Evolutionary conservation across 306 rosid species (phyloP), one percentile per base, ranked within the genome.

Genomic region (Prunus davidiana): DNA sequence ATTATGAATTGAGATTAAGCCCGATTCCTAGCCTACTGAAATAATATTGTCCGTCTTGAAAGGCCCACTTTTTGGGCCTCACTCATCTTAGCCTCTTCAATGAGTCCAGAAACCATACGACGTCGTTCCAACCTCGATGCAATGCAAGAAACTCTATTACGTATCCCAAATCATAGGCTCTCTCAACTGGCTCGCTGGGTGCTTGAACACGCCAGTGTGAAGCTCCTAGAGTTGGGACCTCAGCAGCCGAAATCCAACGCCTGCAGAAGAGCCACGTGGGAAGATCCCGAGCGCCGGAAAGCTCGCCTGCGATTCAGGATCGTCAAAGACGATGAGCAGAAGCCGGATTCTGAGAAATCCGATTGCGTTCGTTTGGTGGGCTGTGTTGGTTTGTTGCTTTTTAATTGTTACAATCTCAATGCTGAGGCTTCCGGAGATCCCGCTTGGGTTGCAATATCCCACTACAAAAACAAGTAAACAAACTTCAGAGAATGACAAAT

Each of bases 381-480:
- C 90, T 54, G 83, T 90, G 11, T 76, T 85, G 67, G 51, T 85
- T 62, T 76, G 89, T 56, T 89, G 85, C 80, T 38, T 88, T 62
- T 15, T 83, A 45, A 83, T 90, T 56, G 64, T 87, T 46, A 24
- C 67, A 19, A 69, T 82, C 15, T 76, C 97, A 14, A 14, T 85
- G 67, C 77, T 84, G 16, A 80, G 89, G 76, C 96, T 94, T 83
- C 97, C 97, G 9, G 90, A 90, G 25, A 70, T 81, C 7, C 71
- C 81, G 12, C 58, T 63, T 71, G 82, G 84, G 75, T 78, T 76
- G 72, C 43, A 38, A 38, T 2, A 86, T 65, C 84, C 55, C 67
- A 62, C 67, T 12, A 64, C 76, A 60, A 81, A 71, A 62, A 76
- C 72, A 68, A 83, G 82, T 30, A 84, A 77, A 78, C 20, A 74